Evolutionary conservation across 2,329 filamentous ascomycete species (phyloP).

Genomic region (Parafenestella ontariensis): DNA sequence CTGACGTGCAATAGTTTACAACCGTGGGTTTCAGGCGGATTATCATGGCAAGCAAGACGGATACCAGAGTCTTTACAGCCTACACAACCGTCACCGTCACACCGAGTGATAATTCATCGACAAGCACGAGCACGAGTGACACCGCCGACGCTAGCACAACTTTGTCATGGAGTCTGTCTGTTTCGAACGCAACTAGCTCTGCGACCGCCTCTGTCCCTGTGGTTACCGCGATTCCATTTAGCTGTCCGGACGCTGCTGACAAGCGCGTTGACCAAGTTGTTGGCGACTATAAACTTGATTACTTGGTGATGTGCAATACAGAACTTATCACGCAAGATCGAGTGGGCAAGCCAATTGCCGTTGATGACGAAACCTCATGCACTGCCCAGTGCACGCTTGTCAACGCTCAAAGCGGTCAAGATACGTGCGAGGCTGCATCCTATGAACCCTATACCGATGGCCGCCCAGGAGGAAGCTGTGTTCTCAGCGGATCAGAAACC

Average conservation of each 20-base stretch:
- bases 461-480: conserved; percentile 26
- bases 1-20: conserved; percentile 13
- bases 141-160: neutral
- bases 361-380: conserved; percentile 32
- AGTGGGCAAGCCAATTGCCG: conserved; percentile 19
- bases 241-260: conserved; percentile 26
- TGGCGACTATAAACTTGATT: conserved; percentile 32
- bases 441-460: conserved; percentile 29
- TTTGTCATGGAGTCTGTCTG: neutral
- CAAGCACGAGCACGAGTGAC: neutral
- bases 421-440: conserved; percentile 30
- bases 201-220: conserved; percentile 10
- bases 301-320: conserved; percentile 37
- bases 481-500: conserved; percentile 18
- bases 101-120: neutral
- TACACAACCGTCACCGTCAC: conserved; percentile 9
- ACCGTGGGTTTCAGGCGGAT: conserved; percentile 26
- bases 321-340: conserved; percentile 26
- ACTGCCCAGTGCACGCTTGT: conserved; percentile 38
- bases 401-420: conserved; percentile 31
- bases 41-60: conserved; percentile 11
- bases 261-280: conserved; percentile 33
- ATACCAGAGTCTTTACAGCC: conserved; percentile 16
- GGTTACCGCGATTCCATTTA: conserved; percentile 35
- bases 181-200: neutral